Base-by-base conservation (phyloP, 2,329 filamentous ascomycete species). In the Fusarium brachygibbosum region DNA sequence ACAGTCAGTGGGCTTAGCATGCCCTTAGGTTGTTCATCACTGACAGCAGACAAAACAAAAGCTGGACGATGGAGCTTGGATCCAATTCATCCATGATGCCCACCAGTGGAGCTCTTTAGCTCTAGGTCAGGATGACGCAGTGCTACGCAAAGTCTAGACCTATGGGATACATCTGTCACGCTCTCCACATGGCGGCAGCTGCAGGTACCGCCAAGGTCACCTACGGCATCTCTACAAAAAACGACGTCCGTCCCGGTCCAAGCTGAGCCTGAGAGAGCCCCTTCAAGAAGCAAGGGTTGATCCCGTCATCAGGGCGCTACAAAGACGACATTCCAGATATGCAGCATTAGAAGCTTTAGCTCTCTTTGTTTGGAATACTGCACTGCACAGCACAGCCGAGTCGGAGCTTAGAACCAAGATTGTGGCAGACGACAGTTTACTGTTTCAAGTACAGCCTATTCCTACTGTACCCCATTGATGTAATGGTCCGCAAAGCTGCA, bases 1-100 rank as follows among this genome's bases (percentile, higher is more conserved):
- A 25, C 23, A 5, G 6, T 25, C 29, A 48, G 29, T 48, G 29
- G 31, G 45, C 23, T 48, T 48, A n/a, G 31, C 10, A 45, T 21
- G 32, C 29, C n/a, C 23, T 60, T 48, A 25, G 29, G 29, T 29
- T 49, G 45, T 61, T 49, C 37, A 23, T 49, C 37, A 23, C 54
- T 40, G 23, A 46, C 32, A 45, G 17, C 17, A 37, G 32, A 17
- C 41, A 45, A 45, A 50, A 23, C 42, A 37, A 21, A 48, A 67
- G 64, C 65, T 68, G 57, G 61, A 54, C 19, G 44, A 63, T 68
- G 63, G 63, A 70, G 68, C 67, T 70, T 70, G 62, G 66, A 63
- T 62, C 28, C 65, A 59, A 69, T 51, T 58, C 54, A 63, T 55
- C 52, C 52, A 49, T 64, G 51, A 68, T 63, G 52, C 35, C 25